Conservation (phyloP, 1,139 yeast species). For the Pichia sp. region DNA sequence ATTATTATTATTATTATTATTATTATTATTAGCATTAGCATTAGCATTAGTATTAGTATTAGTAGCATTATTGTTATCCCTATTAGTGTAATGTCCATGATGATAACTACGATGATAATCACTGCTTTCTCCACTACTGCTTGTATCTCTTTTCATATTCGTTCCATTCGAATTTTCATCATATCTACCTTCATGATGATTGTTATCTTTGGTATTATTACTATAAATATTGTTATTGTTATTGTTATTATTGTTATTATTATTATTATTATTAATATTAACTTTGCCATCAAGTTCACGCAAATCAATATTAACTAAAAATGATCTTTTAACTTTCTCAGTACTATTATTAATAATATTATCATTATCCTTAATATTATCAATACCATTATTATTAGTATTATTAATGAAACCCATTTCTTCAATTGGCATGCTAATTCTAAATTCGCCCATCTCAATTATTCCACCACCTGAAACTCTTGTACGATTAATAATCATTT, state of each 20-base stretch:
- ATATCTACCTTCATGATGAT: too few species aligned
- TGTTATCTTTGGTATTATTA: background rate
- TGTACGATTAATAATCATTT: constrained; percentile 33
- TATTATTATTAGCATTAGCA: background rate
- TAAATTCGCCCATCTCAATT: constrained; percentile 30
- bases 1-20: background rate
- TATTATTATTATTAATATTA: background rate
- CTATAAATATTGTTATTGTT: background rate
- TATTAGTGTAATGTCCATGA: background rate
- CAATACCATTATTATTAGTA: background rate
- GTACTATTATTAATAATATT: background rate
- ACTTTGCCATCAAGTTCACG: constrained; percentile 30
- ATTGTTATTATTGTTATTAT: background rate
- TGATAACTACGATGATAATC: constrained; percentile 1
- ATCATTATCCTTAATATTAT: constrained; percentile 4
- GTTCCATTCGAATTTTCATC: too few species aligned
- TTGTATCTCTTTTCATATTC: background rate
- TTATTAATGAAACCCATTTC: constrained; percentile 19
- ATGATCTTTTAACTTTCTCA: constrained; percentile 29
- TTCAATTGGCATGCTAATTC: constrained; percentile 33
- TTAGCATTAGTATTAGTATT: constrained; percentile 2
- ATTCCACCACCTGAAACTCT: constrained; percentile 20
- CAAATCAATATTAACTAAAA: constrained; percentile 34
- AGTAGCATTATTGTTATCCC: constrained; percentile 20
- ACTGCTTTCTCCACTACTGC: background rate